Evolutionary conservation across 495 filamentous ascomycete species (phyloP).

Genomic region (Neurospora intermedia): DNA sequence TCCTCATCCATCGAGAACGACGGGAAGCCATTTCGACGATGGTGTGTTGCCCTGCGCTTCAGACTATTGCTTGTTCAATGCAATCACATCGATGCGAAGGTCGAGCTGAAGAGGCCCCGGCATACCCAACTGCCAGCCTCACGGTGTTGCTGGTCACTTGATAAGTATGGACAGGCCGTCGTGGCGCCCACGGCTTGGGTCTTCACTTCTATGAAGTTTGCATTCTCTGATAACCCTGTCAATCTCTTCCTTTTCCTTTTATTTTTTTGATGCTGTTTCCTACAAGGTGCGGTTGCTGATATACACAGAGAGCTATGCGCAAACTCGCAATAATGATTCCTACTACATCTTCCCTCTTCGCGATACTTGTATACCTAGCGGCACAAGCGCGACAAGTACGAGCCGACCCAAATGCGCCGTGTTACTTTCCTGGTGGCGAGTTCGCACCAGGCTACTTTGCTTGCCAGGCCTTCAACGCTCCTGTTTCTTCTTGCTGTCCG

Average conservation of each 20-base stretch:
- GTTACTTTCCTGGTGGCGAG: conserved; percentile 20
- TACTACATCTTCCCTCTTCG: not conserved
- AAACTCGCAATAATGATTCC: not conserved
- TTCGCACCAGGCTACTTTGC: conserved; percentile 15
- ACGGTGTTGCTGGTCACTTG: not conserved
- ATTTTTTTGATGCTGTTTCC: not conserved
- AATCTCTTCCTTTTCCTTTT: not conserved
- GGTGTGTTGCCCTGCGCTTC: not conserved
- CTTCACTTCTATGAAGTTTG: not conserved
- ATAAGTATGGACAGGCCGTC: not conserved
- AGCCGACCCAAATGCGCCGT: conserved; percentile 11
- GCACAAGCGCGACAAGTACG: not conserved
- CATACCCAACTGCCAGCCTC: not conserved
- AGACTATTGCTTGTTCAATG: not conserved
- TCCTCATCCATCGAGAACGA: not conserved
- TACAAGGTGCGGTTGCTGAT: not conserved
- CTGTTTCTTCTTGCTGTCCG: conserved; percentile 18
- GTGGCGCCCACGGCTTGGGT: not conserved
- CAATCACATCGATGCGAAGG: not conserved
- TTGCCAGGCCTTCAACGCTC: conserved; percentile 13
- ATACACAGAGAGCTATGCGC: not conserved
- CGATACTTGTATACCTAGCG: not conserved
- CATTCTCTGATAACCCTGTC: not conserved
- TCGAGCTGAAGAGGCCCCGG: not conserved
- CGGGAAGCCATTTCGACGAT: not conserved